These are phyloP conservation scores for Viridothelium virens DNA, from an alignment of 495 filamentous ascomycete species.

Conservation along the genomic window DNA sequence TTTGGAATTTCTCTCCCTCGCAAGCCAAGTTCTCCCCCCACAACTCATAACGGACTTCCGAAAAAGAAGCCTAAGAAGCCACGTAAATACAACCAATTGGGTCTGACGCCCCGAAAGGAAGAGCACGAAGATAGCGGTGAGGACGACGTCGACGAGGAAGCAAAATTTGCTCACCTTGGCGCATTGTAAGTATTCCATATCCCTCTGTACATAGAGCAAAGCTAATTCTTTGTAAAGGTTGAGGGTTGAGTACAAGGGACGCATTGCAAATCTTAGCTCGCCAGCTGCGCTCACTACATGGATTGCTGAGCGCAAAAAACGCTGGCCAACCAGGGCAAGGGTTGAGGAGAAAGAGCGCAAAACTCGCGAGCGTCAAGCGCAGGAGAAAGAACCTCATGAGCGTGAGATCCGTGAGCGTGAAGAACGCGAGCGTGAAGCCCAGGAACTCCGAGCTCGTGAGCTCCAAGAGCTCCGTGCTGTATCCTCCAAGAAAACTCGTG, in stretches of 20 bases:
- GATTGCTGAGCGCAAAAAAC: conserved; percentile 70
- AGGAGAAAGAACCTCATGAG: background rate
- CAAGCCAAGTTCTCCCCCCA: conserved; percentile 44
- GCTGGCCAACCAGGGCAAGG: conserved; percentile 66
- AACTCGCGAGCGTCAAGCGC: conserved; percentile 1
- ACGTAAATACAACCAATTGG: conserved; percentile 68
- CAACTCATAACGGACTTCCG: conserved; percentile 23
- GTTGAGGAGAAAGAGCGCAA: conserved; percentile 40
- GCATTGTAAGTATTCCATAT: conserved; percentile 2
- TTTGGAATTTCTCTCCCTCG: conserved; percentile 54
- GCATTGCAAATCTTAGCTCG: conserved; percentile 39
- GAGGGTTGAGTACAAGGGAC: conserved; percentile 33
- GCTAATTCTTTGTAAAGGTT: conserved; percentile 14
- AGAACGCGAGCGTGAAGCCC: too few species aligned
- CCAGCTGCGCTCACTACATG: conserved; percentile 66
- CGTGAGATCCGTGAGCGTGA: too few species aligned
- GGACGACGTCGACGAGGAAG: conserved; percentile 73
- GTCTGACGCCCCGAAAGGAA: conserved; percentile 66
- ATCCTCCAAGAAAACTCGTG: conserved; percentile 13
- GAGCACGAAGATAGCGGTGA: conserved; percentile 62
- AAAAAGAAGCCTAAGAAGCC: conserved; percentile 63
- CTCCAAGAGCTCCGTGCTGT: conserved; percentile 16
- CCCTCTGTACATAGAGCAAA: background rate
- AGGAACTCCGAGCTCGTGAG: conserved; percentile 19
- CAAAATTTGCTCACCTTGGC: conserved; percentile 37